Evolutionary conservation across 305 asterid genomes (phyloP), one percentile per base, ranked within the genome.

Genomic region (Salvia sclarea): DNA sequence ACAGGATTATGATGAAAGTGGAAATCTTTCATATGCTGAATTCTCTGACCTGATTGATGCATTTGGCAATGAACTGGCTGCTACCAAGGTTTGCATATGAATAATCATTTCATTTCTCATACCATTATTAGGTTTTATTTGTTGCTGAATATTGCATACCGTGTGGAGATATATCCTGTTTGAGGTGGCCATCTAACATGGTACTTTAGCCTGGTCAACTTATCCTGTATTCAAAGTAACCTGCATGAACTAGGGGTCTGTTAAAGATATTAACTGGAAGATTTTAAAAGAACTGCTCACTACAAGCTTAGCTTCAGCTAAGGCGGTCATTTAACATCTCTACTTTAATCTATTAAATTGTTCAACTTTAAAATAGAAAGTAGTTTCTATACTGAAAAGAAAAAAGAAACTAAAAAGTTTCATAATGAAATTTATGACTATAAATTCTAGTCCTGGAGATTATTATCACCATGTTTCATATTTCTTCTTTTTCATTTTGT

Each of bases 21-120:
- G 97, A 64, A 75, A 68, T 58, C 91, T 92, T 66, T 88, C 98
- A 3, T 81, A 75, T 47, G 50, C 76, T 2, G 98, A 92, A 76
- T 92, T 92, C 81, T 85, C 95, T 12, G 82, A 83, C 74, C 64
- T 93, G 77, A 82, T 93, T 69, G 84, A 87, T 78, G 97, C 98
- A 58, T 90, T 93, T 80, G 98, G 98, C 62, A 93, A 93, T 85
- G 87, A 84, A 78, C 75, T 84, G 71, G 98, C 98, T 50, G 89
- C 86, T 69, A 81, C 72, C 72, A 93, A 88, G 98, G 98, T 93
- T 62, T 64, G 78, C 68, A 64, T 54, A 69, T 52, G 57, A 64
- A 63, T 60, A 43, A 44, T 31, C 33, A 54, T 76, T 50, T 70
- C 44, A 69, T 61, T 57, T 69, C 74, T 54, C 37, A 38, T 37